phyloP scores from a whole-genome alignment of 2,329 filamentous ascomycete species.

The Fonsecaea pugnacius region DNA sequence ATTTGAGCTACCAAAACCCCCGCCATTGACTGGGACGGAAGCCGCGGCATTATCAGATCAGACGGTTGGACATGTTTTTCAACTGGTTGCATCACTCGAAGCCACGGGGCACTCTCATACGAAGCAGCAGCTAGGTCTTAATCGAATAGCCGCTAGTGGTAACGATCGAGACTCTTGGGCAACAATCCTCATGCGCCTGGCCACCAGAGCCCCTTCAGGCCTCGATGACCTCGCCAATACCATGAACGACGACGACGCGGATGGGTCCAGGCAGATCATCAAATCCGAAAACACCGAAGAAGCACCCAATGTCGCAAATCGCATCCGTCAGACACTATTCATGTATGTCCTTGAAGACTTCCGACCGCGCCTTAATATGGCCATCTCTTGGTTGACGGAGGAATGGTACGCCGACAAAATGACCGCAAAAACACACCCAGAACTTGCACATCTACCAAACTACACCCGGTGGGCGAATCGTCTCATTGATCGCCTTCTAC shows the following conservation, averaged over 20 bases:
- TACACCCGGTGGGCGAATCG: conserved; percentile 80
- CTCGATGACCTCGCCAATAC: conserved; percentile 68
- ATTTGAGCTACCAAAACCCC: conserved; percentile 79
- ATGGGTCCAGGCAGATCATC: conserved; percentile 33
- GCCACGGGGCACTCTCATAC: conserved; percentile 54
- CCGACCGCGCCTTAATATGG: conserved; percentile 82
- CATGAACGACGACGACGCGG: conserved; percentile 51
- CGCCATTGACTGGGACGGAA: conserved; percentile 71
- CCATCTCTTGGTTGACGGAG: conserved; percentile 92
- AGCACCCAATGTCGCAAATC: conserved; percentile 54
- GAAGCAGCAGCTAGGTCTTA: conserved; percentile 71
- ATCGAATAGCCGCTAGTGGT: conserved; percentile 79
- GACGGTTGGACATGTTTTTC: conserved; percentile 76
- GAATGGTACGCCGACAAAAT: conserved; percentile 95
- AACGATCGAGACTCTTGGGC: conserved; percentile 90
- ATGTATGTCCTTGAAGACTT: conserved; percentile 91
- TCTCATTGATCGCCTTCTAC: conserved; percentile 85
- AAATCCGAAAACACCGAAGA: conserved; percentile 40
- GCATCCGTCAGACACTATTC: conserved; percentile 79
- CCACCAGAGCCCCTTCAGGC: conserved; percentile 75
- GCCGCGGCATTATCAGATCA: conserved; percentile 74
- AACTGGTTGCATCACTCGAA: conserved; percentile 74
- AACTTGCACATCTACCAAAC: conserved; percentile 50
- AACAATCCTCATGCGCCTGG: conserved; percentile 81
- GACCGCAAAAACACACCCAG: conserved; percentile 47